Percentiles rank a stretch among this genome's conserved stretches.
Evolutionary conservation across 805 yeast genomes (phyloP).

Genomic region (Saccharomycopsis amapae): DNA sequence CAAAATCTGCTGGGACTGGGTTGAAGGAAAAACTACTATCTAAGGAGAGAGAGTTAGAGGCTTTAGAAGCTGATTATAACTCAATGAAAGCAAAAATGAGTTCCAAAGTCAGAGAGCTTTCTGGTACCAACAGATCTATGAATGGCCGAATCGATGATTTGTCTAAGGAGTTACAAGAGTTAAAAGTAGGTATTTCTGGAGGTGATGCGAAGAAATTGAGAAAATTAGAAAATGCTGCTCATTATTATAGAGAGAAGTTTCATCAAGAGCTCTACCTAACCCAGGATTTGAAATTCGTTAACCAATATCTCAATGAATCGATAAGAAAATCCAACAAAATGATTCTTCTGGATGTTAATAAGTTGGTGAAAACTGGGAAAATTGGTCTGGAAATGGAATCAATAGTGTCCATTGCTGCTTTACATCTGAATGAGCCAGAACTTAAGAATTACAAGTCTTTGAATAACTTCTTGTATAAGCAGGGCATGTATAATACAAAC

Average conservation of each 20-base stretch:
- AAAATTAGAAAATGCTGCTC: conserved; percentile 4
- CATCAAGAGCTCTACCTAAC: conserved; percentile 18
- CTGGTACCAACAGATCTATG: conserved; percentile 15
- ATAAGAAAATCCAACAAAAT: conserved; percentile 27
- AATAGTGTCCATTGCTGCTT: background rate
- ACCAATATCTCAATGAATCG: conserved; percentile 26
- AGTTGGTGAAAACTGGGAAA: conserved; percentile 26
- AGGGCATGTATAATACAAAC: background rate
- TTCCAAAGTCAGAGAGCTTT: conserved; percentile 17
- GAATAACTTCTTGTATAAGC: too few species aligned
- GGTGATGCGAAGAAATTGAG: background rate
- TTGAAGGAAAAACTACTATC: conserved; percentile 1
- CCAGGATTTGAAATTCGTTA: conserved; percentile 29
- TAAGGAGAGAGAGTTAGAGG: conserved; percentile 10
- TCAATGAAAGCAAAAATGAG: conserved; percentile 8
- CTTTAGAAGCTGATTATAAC: conserved; percentile 10
- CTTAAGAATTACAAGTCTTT: too few species aligned
- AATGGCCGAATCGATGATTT: background rate
- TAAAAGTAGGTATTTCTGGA: background rate
- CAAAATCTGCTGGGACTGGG: background rate
- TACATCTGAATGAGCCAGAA: too few species aligned
- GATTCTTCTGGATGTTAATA: conserved; percentile 25
- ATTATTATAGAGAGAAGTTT: conserved; percentile 18
- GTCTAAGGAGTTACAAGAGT: background rate
- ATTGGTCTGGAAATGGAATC: background rate